Evolutionary conservation across 2,329 filamentous ascomycete species (phyloP).

Genomic region (Davidsoniella eucalypti): DNA sequence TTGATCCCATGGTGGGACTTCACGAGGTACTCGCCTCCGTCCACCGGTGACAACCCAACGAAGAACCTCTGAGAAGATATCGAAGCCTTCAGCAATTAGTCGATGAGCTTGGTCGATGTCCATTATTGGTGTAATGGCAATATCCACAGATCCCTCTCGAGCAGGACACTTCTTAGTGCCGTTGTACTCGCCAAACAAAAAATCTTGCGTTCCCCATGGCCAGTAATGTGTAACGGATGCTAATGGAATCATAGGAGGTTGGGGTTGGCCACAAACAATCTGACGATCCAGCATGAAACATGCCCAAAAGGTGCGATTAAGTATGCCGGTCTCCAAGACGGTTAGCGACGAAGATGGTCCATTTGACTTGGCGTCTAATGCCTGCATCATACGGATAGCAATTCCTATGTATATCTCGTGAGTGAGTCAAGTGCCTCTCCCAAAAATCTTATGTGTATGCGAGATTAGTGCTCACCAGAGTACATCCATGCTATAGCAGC

Average conservation of each 20-base stretch:
- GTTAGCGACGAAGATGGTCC: not conserved
- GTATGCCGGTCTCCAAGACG: not conserved
- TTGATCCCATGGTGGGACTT: constrained; percentile 24
- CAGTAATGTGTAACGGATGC: constrained; percentile 21
- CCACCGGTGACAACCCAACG: constrained; percentile 27
- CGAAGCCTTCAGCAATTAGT: constrained; percentile 24
- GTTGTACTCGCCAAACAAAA: constrained; percentile 21
- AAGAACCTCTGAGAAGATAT: constrained; percentile 27
- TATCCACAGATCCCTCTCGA: constrained; percentile 11
- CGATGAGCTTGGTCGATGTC: constrained; percentile 17
- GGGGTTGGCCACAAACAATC: constrained; percentile 26
- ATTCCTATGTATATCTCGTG: not conserved
- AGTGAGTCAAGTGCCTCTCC: not conserved
- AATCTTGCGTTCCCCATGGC: constrained; percentile 21
- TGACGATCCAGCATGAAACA: constrained; percentile 30
- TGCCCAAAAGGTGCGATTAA: constrained; percentile 24
- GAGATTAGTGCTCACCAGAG: not conserved
- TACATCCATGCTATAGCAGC: constrained; percentile 6
- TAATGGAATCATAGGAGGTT: constrained; percentile 22
- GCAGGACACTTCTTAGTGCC: constrained; percentile 12
- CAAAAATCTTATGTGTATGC: too few species aligned
- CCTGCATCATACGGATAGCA: constrained; percentile 5
- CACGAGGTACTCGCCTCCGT: constrained; percentile 23
- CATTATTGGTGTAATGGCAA: constrained; percentile 18
- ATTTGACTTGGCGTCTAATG: not conserved